phyloP scores from a whole-genome alignment of 2,329 filamentous ascomycete genomes.

The Aspergillus sp. region DNA sequence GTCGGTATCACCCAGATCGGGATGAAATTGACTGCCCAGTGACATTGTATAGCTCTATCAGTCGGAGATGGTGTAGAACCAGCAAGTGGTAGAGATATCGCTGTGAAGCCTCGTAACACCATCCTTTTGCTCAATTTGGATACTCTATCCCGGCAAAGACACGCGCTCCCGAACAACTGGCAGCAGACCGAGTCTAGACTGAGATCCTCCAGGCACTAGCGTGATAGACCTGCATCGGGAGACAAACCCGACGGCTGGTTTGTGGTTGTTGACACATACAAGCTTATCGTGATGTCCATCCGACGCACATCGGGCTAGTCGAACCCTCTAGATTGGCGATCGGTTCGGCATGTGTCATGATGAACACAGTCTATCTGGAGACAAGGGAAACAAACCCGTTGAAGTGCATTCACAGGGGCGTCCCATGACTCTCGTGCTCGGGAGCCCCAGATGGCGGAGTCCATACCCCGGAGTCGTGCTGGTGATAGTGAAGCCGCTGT shows the following conservation, averaged over 20 bases:
- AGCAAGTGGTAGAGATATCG: too few species aligned
- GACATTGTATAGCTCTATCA: too few species aligned
- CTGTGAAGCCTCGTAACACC: too few species aligned
- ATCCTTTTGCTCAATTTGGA: background rate
- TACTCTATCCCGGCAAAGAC: background rate
- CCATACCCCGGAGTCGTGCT: background rate
- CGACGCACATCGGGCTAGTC: background rate
- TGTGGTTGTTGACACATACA: background rate
- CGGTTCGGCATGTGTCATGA: background rate
- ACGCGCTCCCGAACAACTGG: background rate
- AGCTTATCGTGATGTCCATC: background rate
- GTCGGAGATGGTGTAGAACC: too few species aligned
- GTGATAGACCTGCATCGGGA: background rate
- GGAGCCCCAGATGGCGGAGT: too few species aligned
- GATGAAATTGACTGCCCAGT: too few species aligned
- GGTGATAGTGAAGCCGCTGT: background rate
- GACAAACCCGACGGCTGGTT: background rate
- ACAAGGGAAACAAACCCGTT: background rate
- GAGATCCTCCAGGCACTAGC: background rate
- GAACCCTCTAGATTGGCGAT: background rate
- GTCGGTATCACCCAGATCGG: too few species aligned
- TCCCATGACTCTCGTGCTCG: too few species aligned
- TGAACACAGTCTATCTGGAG: background rate
- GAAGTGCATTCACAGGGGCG: too few species aligned
- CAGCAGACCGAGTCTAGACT: background rate